Evolutionary conservation across 768 basidiomycete genomes (phyloP), one percentile per base, ranked within the genome.

Genomic region (Crepidotus variabilis): DNA sequence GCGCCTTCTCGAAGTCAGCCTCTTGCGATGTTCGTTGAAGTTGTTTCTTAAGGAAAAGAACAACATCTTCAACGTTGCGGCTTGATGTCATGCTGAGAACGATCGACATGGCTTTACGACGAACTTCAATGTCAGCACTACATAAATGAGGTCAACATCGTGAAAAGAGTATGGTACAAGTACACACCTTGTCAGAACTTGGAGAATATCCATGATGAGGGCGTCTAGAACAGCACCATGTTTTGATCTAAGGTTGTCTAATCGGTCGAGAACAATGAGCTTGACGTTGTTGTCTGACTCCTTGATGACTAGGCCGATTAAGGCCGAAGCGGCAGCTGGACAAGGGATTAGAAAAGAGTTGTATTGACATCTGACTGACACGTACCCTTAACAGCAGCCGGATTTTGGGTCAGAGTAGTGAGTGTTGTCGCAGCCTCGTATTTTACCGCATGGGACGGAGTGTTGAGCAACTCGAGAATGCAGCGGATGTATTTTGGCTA

Each of bases 221-320:
- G 86, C 81, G 66, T 98, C 94, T 39, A 98, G 75, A 35, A 98
- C 86, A 63, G 86, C 85, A 16, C 92, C 94, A 70, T 98, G 94
- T 65, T 87, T 92, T 4, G 85, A 77, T 46, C 92, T 84, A 20
- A 99, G 78, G 33, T 72, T 73, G 54, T 98, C 92, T 34, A 99
- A 81, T 47, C 97, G 86, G 67, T 96, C 92, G 22, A 99, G 80
- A 16, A 98, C 96, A 57, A 98, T 98, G 47, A 98, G 82, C 72
- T 98, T 98, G 71, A 98, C 96, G 64, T 99, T 99, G 74, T 98
- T 99, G 75, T 98, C 96, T 1, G 94, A 93, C 72, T 98, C 96
- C 73, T 95, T 96, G 69, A 89, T 79, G 57, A 94, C 87, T 47
- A 98, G 84, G 61, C 84, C 90, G 64, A 97, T 92, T 60, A 96